Conservation (phyloP, 2,329 filamentous ascomycete species). For the Tolypocladium capitatum region DNA sequence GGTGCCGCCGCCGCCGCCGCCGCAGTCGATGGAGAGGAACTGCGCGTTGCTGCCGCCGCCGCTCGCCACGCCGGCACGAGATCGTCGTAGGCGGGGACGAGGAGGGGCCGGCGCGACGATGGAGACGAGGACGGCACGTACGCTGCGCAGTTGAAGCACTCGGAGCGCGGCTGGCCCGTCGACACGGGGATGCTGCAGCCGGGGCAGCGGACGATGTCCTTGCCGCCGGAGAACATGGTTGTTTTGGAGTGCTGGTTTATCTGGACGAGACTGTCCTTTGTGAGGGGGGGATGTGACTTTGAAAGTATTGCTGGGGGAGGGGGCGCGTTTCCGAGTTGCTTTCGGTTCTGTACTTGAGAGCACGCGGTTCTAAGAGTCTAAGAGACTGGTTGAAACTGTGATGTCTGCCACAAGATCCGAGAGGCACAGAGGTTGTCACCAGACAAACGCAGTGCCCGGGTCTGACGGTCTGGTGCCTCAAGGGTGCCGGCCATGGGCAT, state of each 20-base stretch:
- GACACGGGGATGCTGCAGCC: conserved; percentile 8
- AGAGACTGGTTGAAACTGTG: no score
- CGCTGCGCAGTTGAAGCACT: conserved; percentile 9
- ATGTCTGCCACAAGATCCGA: background rate
- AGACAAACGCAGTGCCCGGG: no score
- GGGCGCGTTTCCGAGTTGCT: background rate
- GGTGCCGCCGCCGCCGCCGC: background rate
- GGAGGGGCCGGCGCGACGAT: background rate
- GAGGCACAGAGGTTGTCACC: background rate
- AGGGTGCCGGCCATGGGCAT: background rate
- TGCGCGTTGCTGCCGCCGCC: background rate
- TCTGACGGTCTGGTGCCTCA: background rate
- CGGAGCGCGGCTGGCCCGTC: conserved; percentile 5
- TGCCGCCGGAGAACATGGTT: conserved; percentile 3
- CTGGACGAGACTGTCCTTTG: background rate
- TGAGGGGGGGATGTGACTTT: background rate
- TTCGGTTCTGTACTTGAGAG: background rate
- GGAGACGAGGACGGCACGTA: conserved; percentile 1
- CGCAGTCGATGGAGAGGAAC: background rate
- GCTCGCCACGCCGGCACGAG: background rate
- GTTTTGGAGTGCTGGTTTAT: background rate
- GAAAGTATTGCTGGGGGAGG: no score
- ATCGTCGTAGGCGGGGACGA: background rate
- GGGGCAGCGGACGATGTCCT: conserved; percentile 6
- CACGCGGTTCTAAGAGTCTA: background rate